These are phyloP conservation scores for Botrytis aclada DNA, from an alignment of 2,329 filamentous ascomycete species.

Conservation along the genomic window DNA sequence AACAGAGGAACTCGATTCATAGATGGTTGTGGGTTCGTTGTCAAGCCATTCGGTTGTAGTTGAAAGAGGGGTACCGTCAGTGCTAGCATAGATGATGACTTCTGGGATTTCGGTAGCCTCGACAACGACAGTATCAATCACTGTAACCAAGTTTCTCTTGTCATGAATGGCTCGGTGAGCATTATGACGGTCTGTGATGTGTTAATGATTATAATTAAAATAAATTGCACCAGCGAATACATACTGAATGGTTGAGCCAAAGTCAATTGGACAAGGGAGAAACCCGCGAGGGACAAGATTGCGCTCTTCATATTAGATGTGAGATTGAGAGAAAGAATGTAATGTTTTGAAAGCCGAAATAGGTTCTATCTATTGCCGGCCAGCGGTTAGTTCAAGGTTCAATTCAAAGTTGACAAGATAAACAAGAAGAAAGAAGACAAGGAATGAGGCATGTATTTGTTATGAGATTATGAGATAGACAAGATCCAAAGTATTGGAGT, in stretches of 20 bases:
- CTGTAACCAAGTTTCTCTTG: slow-evolving; percentile 37
- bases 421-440: neutral
- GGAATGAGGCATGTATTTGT: neutral
- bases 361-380: slow-evolving; percentile 9
- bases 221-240: neutral
- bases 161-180: slow-evolving; percentile 32
- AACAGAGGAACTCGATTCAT: slow-evolving; percentile 1
- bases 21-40: slow-evolving; percentile 10
- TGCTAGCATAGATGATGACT: slow-evolving; percentile 60
- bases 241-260: slow-evolving; percentile 42
- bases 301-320: slow-evolving; percentile 45
- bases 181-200: slow-evolving; percentile 27
- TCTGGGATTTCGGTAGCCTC: slow-evolving; percentile 42
- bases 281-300: slow-evolving; percentile 39
- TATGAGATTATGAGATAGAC: neutral
- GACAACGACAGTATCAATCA: slow-evolving; percentile 40
- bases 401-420: neutral
- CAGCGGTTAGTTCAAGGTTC: slow-evolving; percentile 6
- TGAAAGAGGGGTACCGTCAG: slow-evolving; percentile 50
- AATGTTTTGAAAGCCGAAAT: neutral
- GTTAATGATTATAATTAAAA: neutral
- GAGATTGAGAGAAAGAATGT: neutral
- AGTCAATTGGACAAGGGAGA: slow-evolving; percentile 43
- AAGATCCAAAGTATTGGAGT: neutral
- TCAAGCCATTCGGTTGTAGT: slow-evolving; percentile 37